Base-by-base conservation (phyloP, 148 eudicot genomes). In the Rhododendron vialii region DNA sequence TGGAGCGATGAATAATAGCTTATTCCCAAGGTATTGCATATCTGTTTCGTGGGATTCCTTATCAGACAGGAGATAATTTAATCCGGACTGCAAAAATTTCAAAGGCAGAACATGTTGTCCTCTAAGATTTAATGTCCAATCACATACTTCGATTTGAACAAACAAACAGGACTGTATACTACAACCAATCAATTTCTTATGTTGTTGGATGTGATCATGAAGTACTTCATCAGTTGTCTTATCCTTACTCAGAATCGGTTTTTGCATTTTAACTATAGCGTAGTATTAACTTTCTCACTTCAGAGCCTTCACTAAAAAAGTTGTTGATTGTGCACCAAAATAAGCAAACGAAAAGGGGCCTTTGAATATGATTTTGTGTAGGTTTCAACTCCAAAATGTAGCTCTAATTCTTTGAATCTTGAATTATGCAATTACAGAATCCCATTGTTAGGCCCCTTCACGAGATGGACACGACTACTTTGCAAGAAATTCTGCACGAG, bases 401-500 rank as follows among this genome's bases (percentile, higher is more conserved):
- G 28, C 1, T 24, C 80, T 77, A 17, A 28, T 78, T 55, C 12
- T 78, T 28, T 53, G 14, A 48, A 22, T 14, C 30, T 71, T 74
- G 28, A 81, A 14, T 55, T 77, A 53, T 8, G 63, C 43, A 81
- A 74, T 78, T 86, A 71, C 92, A 96, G 99, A 93, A 93, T 63
- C 94, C 93, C 50, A 86, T 53, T 82, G 53, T 87, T 38, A 92
- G 85, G 84, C 92, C 95, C 33, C 87, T 96, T 83, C 83, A 77
- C 65, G 95, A 94, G 87, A 84, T 93, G 77, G 98, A 95, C 89
- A 55, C 86, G 18, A 84, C 51, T 73, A 48, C 89, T 80, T 30
- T 95, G 78, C 90, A 89, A 67, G 94, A 92, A 81, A 73, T 96
- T 26, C 71, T 94, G 83, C 95, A 96, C 1, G 95, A 93, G 86